These are phyloP conservation scores for Coemansia sp. DNA, from an alignment of 192 early-diverging fungal genomes.

Conservation along the genomic window DNA sequence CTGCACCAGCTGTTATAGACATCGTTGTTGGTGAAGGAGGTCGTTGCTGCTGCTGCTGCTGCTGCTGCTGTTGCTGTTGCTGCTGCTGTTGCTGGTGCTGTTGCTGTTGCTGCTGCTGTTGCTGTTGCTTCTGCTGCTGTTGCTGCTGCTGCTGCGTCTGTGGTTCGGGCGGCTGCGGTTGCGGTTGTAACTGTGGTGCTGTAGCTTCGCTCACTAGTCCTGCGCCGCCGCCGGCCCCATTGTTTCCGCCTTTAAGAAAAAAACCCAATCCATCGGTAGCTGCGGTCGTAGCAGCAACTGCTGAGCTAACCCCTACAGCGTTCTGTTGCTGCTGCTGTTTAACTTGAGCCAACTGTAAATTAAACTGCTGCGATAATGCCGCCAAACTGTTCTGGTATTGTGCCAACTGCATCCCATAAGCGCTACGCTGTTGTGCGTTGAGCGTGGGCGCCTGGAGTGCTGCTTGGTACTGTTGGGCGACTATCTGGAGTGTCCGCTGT, in stretches of 20 bases:
- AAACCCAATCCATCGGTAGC: conserved; percentile 5
- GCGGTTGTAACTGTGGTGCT: conserved; percentile 5
- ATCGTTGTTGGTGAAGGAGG: not conserved
- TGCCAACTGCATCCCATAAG: conserved; percentile 5
- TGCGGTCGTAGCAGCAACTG: conserved; percentile 7
- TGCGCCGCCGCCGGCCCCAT: not conserved
- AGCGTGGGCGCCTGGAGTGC: conserved; percentile 10
- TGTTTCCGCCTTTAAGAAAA: conserved; percentile 6
- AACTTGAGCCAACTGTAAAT: conserved; percentile 4
- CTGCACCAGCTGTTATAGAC: not conserved
- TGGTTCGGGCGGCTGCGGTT: not conserved
- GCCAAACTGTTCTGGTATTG: conserved; percentile 20
- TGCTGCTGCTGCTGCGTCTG: conserved; percentile 15
- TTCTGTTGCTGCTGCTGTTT: conserved; percentile 37
- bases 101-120: not conserved
- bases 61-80: not conserved
- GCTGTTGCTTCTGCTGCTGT: no score
- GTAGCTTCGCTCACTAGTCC: not conserved
- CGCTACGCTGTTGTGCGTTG: conserved; percentile 27
- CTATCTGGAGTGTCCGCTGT: conserved; percentile 1
- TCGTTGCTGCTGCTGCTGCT: not conserved
- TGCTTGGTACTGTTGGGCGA: conserved; percentile 12
- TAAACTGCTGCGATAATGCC: conserved; percentile 11
- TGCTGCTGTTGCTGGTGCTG: not conserved
- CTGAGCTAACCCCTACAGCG: conserved; percentile 23